These are phyloP conservation scores for Coniella vitis DNA, from an alignment of 2,329 filamentous ascomycete species.

Conservation along the genomic window DNA sequence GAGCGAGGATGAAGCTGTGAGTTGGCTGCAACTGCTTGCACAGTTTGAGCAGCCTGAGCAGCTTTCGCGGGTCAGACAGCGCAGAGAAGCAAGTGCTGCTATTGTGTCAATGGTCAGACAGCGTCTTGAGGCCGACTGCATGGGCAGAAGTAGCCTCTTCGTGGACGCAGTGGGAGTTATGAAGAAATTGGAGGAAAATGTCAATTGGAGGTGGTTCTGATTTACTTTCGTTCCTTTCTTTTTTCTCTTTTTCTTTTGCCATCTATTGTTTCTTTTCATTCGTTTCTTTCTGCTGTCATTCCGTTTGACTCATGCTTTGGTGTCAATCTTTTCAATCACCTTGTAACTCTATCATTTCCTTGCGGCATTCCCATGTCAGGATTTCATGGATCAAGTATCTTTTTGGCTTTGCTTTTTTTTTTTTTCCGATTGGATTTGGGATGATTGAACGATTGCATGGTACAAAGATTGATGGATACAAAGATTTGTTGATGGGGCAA, in stretches of 20 bases:
- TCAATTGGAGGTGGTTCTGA: constrained; percentile 36
- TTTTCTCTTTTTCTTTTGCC: background rate
- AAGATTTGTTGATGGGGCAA: no score
- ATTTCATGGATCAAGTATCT: no score
- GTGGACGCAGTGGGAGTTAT: constrained; percentile 48
- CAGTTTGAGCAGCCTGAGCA: constrained; percentile 31
- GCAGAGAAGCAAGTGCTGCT: constrained; percentile 32
- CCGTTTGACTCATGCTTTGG: no score
- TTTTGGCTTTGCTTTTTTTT: no score
- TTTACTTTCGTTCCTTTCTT: background rate
- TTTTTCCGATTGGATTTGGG: no score
- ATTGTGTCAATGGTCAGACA: constrained; percentile 43
- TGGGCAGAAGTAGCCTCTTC: constrained; percentile 43
- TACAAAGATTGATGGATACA: no score
- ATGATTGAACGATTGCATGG: no score
- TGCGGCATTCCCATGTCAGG: background rate
- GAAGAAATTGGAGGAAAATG: constrained; percentile 41
- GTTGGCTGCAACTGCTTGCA: constrained; percentile 36
- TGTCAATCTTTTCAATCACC: no score
- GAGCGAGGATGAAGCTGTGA: constrained; percentile 24
- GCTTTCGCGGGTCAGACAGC: constrained; percentile 30
- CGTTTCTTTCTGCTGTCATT: no score
- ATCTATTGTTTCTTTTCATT: no score
- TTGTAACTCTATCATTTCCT: background rate
- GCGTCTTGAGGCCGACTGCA: constrained; percentile 41